Base-by-base conservation (phyloP, 148 eudicot genomes). In the Rhododendron ovatum region DNA sequence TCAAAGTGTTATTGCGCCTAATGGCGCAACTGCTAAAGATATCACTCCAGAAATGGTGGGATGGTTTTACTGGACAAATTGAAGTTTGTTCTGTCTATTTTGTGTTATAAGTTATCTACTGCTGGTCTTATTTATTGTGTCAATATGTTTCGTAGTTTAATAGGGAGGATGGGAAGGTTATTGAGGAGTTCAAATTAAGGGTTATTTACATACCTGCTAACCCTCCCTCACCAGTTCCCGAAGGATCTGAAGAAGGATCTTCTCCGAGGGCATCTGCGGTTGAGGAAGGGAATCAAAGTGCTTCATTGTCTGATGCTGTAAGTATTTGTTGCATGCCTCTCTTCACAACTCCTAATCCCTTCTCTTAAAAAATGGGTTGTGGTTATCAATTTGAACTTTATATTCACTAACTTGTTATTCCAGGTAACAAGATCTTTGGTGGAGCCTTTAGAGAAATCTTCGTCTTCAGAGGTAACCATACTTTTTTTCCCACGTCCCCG, bases 181-280 rank as follows among this genome's bases (percentile, higher is more conserved):
- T 96, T 20, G 95, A 93, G 86, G 98, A 96, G 91, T 90, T 92
- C 88, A 94, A 91, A 84, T 87, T 96, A 87, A 91, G 95, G 90
- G 98, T 96, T 85, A 88, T 92, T 71, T 95, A 90, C 65, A 85
- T 96, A 86, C 95, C 95, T 80, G 97, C 95, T 10, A 95, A 96
- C 80, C 99, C 98, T 86, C 99, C 99, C 33, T 96, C 99, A 43
- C 99, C 99, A 28, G 99, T 96, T 74, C 95, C 96, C 13, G 98
- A 95, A 90, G 98, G 92, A 89, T 92, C 96, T 24, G 99, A 96
- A 87, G 98, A 95, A 91, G 98, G 92, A 69, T 92, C 94, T 89
- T 94, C 99, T 79, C 92, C 97, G n/a, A 91, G 90, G 85, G 71
- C 92, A 82, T 87, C 90, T 82, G 80, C 74, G 26, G 87, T 82